Evolutionary conservation across 2,329 filamentous ascomycete genomes (phyloP).

Genomic region (Colletotrichum scovillei): DNA sequence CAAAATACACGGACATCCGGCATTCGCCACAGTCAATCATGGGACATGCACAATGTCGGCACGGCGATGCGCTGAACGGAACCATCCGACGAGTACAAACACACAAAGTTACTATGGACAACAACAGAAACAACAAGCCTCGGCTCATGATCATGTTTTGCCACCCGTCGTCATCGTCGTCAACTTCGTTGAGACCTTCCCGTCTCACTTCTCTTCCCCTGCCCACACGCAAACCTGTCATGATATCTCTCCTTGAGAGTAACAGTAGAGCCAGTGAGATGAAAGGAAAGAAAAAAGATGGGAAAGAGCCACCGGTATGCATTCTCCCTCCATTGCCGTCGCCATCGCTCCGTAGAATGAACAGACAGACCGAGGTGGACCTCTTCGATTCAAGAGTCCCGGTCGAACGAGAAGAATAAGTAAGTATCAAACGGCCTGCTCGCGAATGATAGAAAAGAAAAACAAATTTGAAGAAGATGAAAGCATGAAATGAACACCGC

Average conservation of each 20-base stretch:
- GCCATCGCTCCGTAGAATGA: neutral
- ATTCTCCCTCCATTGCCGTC: neutral
- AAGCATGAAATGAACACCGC: slow-evolving; percentile 18
- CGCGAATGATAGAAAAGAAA: neutral
- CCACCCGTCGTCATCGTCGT: slow-evolving; percentile 12
- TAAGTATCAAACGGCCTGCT: neutral
- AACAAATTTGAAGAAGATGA: neutral
- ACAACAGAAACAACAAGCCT: neutral
- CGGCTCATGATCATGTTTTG: neutral
- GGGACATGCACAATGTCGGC: neutral
- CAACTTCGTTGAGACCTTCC: neutral
- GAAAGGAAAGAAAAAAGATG: neutral
- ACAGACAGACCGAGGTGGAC: slow-evolving; percentile 13
- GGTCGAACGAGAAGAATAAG: slow-evolving; percentile 2
- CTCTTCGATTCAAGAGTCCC: neutral
- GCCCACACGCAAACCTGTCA: neutral
- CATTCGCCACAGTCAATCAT: neutral
- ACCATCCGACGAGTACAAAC: neutral
- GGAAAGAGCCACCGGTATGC: neutral
- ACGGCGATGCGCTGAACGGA: neutral
- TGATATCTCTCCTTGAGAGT: neutral
- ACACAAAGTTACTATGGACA: neutral
- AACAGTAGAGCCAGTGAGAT: neutral
- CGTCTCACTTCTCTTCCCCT: neutral
- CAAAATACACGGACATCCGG: neutral